Evolutionary conservation across 257 asterid species (phyloP).

Genomic region (Prunella vulgaris): DNA sequence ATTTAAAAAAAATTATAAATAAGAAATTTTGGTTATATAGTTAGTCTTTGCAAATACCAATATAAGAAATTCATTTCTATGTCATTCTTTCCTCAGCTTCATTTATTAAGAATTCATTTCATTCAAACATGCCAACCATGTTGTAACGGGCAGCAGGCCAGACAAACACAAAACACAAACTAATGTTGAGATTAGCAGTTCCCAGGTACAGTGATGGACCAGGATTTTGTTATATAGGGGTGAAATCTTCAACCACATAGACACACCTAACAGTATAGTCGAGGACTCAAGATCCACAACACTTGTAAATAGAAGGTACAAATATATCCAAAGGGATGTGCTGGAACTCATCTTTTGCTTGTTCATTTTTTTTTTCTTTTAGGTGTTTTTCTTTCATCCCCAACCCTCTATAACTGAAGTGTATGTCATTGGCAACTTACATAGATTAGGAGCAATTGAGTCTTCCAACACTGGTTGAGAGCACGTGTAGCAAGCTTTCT

Average conservation of each 20-base stretch:
- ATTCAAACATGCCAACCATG: not conserved
- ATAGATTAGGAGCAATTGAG: constrained; percentile 69
- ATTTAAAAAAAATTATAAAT: too few species aligned
- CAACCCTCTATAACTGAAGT: not conserved
- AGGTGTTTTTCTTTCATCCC: not conserved
- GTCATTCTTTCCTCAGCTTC: not conserved
- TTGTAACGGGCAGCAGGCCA: not conserved
- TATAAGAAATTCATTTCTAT: not conserved
- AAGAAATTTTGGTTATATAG: not conserved
- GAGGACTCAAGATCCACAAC: not conserved
- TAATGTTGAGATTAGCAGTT: not conserved
- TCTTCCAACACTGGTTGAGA: constrained; percentile 66
- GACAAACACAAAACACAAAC: not conserved
- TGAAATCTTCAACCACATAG: not conserved
- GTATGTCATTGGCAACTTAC: constrained; percentile 50
- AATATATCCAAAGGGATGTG: not conserved
- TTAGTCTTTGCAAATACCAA: not conserved
- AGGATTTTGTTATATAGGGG: not conserved
- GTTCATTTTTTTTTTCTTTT: not conserved
- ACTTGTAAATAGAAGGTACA: constrained; percentile 4
- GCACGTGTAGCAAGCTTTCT: constrained; percentile 89
- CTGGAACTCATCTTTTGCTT: not conserved
- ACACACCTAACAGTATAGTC: not conserved
- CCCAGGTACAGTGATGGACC: not conserved
- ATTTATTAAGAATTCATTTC: not conserved